Conservation (phyloP, 2,329 filamentous ascomycete species). For the Aspergillus brunneoviolaceus region DNA sequence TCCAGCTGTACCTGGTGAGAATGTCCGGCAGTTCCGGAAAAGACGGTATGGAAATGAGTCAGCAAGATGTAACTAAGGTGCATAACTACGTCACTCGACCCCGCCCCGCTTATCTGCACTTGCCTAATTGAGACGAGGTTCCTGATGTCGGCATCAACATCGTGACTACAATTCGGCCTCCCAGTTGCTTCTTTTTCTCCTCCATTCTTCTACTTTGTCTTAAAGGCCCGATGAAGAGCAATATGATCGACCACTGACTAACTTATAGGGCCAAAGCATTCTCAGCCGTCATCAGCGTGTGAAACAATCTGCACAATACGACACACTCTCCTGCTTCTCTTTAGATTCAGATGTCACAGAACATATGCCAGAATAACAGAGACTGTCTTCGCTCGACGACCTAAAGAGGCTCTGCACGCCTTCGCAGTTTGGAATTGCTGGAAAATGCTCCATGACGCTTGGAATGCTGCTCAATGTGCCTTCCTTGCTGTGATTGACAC, state of each 20-base stretch:
- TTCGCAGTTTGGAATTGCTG: too few relatives aligned
- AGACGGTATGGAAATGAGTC: neutral
- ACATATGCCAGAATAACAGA: too few relatives aligned
- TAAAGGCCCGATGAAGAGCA: too few relatives aligned
- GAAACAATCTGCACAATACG: too few relatives aligned
- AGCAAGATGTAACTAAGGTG: neutral
- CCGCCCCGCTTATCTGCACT: neutral
- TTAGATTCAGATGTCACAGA: too few relatives aligned
- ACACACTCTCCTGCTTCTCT: too few relatives aligned
- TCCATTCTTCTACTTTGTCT: too few relatives aligned
- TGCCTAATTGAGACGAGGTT: neutral
- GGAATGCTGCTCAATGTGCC: neutral
- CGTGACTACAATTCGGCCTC: neutral
- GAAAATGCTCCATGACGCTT: neutral
- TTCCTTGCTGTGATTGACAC: neutral
- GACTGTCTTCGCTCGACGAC: too few relatives aligned
- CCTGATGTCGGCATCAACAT: neutral
- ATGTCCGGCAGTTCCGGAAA: neutral
- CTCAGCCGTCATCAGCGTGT: too few relatives aligned
- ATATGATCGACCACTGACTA: too few relatives aligned
- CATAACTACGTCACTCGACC: neutral
- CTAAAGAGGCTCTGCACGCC: too few relatives aligned
- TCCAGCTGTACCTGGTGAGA: neutral
- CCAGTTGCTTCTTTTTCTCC: neutral
- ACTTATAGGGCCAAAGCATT: too few relatives aligned